These are phyloP conservation scores for Vaccinium darrowii DNA, from an alignment of 148 eudicot species.

Conservation along the genomic window DNA sequence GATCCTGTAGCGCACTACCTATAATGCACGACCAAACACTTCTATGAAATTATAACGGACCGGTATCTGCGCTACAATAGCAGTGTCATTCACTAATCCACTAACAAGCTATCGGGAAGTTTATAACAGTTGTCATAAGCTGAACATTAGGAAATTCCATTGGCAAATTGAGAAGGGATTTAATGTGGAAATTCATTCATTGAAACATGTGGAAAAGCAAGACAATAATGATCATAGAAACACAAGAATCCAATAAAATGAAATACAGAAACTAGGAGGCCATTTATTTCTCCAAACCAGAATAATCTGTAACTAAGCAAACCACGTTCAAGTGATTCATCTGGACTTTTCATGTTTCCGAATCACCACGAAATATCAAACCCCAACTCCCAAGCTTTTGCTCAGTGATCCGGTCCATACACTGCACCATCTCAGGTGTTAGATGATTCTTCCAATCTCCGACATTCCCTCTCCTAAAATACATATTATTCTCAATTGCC, in stretches of 20 bases:
- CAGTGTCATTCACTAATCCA: too few relatives aligned
- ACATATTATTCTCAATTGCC: background rate
- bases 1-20: too few relatives aligned
- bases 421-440: background rate
- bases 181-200: background rate
- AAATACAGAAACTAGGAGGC: background rate
- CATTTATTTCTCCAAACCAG: background rate
- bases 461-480: background rate
- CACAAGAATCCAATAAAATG: background rate
- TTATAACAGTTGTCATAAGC: too few relatives aligned
- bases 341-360: background rate
- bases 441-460: conserved; percentile 5
- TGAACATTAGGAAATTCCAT: too few relatives aligned
- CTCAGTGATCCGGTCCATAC: background rate
- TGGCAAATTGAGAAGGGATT: background rate
- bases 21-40: too few relatives aligned
- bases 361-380: background rate
- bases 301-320: background rate
- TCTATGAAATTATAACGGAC: too few relatives aligned
- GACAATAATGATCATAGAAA: background rate
- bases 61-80: too few relatives aligned
- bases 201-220: background rate
- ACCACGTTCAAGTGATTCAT: background rate
- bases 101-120: too few relatives aligned
- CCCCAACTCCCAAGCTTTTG: background rate